Base-by-base conservation (phyloP, 345 rosid species). In the Citrus unshiu region DNA sequence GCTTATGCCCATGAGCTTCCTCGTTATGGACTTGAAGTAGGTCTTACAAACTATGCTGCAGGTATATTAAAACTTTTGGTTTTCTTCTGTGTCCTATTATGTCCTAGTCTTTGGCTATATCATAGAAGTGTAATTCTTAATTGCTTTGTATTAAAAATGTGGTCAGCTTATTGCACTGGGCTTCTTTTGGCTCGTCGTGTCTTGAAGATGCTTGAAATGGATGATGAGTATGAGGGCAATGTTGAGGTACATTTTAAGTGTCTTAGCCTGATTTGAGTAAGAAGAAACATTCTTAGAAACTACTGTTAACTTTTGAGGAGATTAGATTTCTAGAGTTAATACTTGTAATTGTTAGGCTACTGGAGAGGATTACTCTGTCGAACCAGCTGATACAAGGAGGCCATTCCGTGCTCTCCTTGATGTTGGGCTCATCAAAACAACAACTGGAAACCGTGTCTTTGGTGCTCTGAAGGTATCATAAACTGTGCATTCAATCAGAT, bases 381-480 rank as follows among this genome's bases (percentile, higher is more conserved):
- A 94, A 66, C 97, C 93, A 39, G 78, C 88, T 59, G 94, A 85
- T 6, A 85, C 64, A 78, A 87, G 94, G 81, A 88, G 94, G 89
- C 97, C 97, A 24, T 92, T 90, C 87, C 94, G 92, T 77, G 93
- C 94, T 83, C 93, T 92, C 59, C 97, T 92, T 80, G 97, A 92
- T 86, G 97, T 92, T 75, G 97, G 97, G 12, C 86, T 92, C 35
- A 34, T 89, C 81, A 89, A 83, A 76, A 92, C 97, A 10, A 90
- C 97, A 37, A 90, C 97, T 51, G 97, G 97, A 14, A 92, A 90
- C 66, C 89, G 93, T 78, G 91, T 92, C 56, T 92, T 92, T 72
- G 92, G 94, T 76, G 92, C 94, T 8, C 84, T 92, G 9, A 92
- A 90, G 96, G 96, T 92, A 82, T 39, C 54, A 7, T 54, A 12